Conservation (phyloP, 306 rosid species). For the Acacia acuminata region DNA sequence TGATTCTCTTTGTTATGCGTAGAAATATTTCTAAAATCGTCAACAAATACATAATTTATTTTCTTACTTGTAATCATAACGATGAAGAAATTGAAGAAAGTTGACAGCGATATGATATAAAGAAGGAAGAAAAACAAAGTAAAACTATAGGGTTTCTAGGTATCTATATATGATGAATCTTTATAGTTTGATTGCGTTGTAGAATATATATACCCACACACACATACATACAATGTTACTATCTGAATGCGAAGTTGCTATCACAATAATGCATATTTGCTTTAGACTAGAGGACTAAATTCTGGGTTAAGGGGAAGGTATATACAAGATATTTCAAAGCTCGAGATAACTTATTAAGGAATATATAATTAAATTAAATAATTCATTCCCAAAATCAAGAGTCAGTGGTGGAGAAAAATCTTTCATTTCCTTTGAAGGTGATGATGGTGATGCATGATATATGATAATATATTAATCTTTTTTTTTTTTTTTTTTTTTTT, state of each 20-base stretch:
- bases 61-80: neutral
- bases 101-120: neutral
- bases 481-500: neutral
- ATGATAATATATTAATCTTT: neutral
- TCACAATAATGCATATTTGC: conserved; percentile 6
- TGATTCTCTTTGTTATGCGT: neutral
- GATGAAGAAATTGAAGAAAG: neutral
- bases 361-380: neutral
- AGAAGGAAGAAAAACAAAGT: neutral
- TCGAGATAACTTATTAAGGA: neutral
- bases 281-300: neutral
- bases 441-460: too few relatives aligned
- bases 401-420: too few relatives aligned
- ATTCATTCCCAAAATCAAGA: neutral
- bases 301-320: neutral
- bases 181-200: conserved; percentile 13
- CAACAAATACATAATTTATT: neutral
- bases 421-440: too few relatives aligned
- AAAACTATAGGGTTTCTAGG: neutral
- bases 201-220: neutral
- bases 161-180: conserved; percentile 3
- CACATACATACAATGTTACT: neutral
- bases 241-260: conserved; percentile 1
- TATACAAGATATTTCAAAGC: neutral
- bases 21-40: neutral